phyloP scores from a whole-genome alignment of 2,329 filamentous ascomycete species.

The Apiospora sp. region DNA sequence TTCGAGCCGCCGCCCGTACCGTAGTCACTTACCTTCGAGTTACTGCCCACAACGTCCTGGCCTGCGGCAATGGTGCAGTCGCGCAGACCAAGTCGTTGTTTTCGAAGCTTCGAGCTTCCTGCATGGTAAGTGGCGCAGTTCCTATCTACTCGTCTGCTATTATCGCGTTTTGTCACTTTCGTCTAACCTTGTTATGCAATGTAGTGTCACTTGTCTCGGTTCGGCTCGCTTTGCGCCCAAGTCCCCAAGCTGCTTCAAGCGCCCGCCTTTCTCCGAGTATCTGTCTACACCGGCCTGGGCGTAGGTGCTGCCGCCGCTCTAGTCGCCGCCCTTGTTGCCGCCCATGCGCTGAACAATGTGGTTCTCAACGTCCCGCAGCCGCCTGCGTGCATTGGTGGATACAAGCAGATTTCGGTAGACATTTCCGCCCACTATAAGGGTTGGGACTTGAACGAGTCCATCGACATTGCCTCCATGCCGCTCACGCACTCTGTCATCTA shows the following conservation, averaged over 20 bases:
- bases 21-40: not conserved
- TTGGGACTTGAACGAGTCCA: too few relatives aligned
- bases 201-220: not conserved
- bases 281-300: not conserved
- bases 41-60: not conserved
- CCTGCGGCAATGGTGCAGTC: not conserved
- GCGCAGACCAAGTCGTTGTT: not conserved
- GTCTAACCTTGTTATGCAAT: not conserved
- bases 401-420: conserved; percentile 2
- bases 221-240: not conserved
- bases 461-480: too few relatives aligned
- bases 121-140: not conserved
- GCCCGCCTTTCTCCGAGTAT: not conserved
- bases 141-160: not conserved
- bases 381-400: not conserved
- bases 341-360: not conserved
- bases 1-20: not conserved
- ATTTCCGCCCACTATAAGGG: not conserved
- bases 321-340: not conserved
- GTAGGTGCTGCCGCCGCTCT: not conserved
- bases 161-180: not conserved
- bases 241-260: not conserved
- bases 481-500: not conserved
- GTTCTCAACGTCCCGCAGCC: not conserved
- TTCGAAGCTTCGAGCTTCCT: not conserved